phyloP scores from a whole-genome alignment of 257 asterid genomes.

The Vinca minor region DNA sequence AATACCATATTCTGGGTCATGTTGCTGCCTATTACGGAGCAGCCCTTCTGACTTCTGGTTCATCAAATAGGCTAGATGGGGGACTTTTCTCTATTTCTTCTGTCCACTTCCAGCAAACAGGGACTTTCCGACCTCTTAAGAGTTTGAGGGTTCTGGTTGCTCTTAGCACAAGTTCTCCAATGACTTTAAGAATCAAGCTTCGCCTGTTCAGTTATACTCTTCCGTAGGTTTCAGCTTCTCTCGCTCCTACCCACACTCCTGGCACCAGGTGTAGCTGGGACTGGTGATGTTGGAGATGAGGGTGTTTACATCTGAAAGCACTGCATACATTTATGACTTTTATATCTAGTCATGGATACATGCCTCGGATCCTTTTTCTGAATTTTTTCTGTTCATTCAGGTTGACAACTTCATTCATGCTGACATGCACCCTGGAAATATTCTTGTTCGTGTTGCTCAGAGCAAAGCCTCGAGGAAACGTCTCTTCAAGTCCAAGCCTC shows the following conservation, averaged over 20 bases:
- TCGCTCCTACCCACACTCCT: background rate
- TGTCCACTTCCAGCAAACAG: no score
- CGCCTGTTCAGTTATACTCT: background rate
- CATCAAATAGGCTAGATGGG: no score
- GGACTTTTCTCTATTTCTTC: no score
- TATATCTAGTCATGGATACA: background rate
- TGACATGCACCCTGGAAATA: slow-evolving; percentile 45
- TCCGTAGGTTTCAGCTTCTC: background rate
- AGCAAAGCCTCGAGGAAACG: slow-evolving; percentile 27
- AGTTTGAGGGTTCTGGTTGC: no score
- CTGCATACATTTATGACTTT: background rate
- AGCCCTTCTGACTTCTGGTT: no score
- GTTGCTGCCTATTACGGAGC: no score
- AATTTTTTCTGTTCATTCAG: slow-evolving; percentile 15
- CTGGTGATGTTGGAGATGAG: background rate
- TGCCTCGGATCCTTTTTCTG: slow-evolving; percentile 3
- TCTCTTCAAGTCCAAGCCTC: slow-evolving; percentile 39
- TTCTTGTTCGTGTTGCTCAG: slow-evolving; percentile 33
- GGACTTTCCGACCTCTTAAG: no score
- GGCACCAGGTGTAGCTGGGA: background rate
- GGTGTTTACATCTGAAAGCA: background rate
- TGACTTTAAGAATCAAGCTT: no score
- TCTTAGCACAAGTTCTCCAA: no score
- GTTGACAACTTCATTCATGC: slow-evolving; percentile 44
- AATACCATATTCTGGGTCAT: no score